Conservation (phyloP, 2,329 filamentous ascomycete genomes). For the Hysterium pulicare region DNA sequence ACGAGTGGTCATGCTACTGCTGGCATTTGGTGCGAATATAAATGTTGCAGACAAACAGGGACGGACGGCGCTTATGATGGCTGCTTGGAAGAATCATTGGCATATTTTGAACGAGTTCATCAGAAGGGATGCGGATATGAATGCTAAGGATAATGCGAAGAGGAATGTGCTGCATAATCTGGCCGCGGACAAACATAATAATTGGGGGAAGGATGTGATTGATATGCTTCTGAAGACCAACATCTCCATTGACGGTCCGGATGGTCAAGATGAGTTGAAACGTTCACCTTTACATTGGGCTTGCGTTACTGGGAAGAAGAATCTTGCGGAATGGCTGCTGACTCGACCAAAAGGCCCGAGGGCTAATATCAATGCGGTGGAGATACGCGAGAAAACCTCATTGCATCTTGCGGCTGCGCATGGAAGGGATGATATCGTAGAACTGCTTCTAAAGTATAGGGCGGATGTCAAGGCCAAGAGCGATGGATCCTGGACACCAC, state of each 20-base stretch:
- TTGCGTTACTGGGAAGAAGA: conserved; percentile 54
- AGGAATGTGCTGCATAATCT: conserved; percentile 37
- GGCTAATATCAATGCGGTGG: conserved; percentile 32
- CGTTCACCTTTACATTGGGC: conserved; percentile 58
- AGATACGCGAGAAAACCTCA: conserved; percentile 34
- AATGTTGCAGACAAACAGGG: conserved; percentile 35
- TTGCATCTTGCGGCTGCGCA: conserved; percentile 34
- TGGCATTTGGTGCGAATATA: conserved; percentile 30
- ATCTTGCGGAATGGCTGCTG: conserved; percentile 49
- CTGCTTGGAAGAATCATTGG: conserved; percentile 32
- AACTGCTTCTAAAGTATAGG: conserved; percentile 27
- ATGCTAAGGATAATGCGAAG: conserved; percentile 32
- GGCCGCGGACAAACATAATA: conserved; percentile 42
- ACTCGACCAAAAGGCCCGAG: conserved; percentile 21
- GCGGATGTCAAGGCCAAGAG: conserved; percentile 32
- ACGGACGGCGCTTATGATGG: conserved; percentile 37
- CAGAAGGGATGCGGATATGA: conserved; percentile 36
- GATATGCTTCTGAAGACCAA: conserved; percentile 38
- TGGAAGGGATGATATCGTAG: conserved; percentile 34
- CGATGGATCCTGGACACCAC: conserved; percentile 31
- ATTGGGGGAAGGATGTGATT: conserved; percentile 48
- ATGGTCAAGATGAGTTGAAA: conserved; percentile 43
- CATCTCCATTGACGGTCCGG: conserved; percentile 40
- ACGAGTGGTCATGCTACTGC: conserved; percentile 27
- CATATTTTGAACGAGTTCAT: conserved; percentile 36